A percentile compares a stretch with the other conserved stretches of the same genome.
Conservation (phyloP, 805 yeast species). For the Pichia membranifaciens region DNA sequence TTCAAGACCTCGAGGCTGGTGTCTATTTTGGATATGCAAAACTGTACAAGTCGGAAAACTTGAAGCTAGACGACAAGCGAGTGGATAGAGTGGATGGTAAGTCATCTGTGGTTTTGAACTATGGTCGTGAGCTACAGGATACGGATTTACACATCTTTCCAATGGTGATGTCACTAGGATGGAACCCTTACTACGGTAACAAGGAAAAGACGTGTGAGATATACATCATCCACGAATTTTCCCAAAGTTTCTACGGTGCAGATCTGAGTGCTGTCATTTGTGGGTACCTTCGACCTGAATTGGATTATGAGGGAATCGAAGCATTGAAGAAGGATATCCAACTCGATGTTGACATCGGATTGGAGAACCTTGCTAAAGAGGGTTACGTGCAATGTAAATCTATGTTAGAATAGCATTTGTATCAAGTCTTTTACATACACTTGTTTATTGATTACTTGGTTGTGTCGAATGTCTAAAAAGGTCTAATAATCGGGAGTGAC, state of each 20-base stretch:
- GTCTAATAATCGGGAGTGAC: too few relatives aligned
- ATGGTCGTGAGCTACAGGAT: slow-evolving; percentile 49
- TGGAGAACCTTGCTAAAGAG: slow-evolving; percentile 38
- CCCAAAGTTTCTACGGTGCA: slow-evolving; percentile 76
- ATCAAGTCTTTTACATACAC: too few relatives aligned
- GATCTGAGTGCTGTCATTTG: slow-evolving; percentile 58
- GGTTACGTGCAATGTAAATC: slow-evolving; percentile 34
- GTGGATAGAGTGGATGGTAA: slow-evolving; percentile 32
- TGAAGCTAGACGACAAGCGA: background rate
- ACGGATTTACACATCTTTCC: slow-evolving; percentile 52
- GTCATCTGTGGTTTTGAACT: slow-evolving; percentile 48
- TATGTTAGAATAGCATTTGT: slow-evolving; percentile 9
- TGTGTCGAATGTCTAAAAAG: too few relatives aligned
- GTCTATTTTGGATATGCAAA: slow-evolving; percentile 76
- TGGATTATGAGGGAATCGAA: slow-evolving; percentile 74
- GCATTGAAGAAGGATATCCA: slow-evolving; percentile 82
- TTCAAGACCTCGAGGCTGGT: slow-evolving; percentile 55
- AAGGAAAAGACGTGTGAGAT: slow-evolving; percentile 77
- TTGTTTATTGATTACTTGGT: too few relatives aligned
- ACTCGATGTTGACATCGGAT: slow-evolving; percentile 68
- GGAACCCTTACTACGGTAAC: slow-evolving; percentile 89
- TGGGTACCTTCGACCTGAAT: slow-evolving; percentile 90
- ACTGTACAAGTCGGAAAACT: background rate
- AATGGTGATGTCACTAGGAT: slow-evolving; percentile 93
- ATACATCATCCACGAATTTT: slow-evolving; percentile 74